phyloP scores from a whole-genome alignment of 306 rosid species.

The Neltuma alba region DNA sequence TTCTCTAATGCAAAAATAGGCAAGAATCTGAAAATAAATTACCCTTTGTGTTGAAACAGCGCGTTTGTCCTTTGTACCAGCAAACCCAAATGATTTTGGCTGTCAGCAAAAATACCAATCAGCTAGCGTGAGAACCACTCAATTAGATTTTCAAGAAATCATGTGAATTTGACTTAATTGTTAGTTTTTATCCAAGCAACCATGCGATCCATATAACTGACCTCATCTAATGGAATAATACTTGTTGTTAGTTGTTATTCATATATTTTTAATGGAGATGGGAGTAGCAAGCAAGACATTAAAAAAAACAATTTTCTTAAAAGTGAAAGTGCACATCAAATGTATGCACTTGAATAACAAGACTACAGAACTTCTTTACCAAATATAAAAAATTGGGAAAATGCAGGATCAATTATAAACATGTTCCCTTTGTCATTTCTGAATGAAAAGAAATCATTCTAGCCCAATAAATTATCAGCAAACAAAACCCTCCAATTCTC shows the following conservation, averaged over 20 bases:
- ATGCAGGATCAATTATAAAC: not conserved
- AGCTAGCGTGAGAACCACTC: constrained; percentile 10
- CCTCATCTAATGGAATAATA: too few species aligned
- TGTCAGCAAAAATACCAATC: constrained; percentile 45
- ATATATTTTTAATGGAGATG: not conserved
- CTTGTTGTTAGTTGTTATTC: constrained; percentile 23
- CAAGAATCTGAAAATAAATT: constrained; percentile 36
- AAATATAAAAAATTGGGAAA: not conserved
- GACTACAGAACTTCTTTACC: not conserved
- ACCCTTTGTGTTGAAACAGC: constrained; percentile 94
- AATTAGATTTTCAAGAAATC: constrained; percentile 29
- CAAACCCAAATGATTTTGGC: constrained; percentile 94
- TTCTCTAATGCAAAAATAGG: constrained; percentile 6
- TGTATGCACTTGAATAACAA: constrained; percentile 10
- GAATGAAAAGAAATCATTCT: not conserved
- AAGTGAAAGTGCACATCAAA: constrained; percentile 29
- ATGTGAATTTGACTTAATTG: constrained; percentile 19
- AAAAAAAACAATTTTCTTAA: not conserved
- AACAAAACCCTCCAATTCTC: constrained; percentile 16
- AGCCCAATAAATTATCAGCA: constrained; percentile 25
- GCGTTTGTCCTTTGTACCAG: constrained; percentile 97
- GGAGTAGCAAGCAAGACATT: constrained; percentile 22
- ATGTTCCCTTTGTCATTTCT: not conserved
- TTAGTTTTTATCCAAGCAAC: too few species aligned
- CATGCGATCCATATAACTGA: too few species aligned